A percentile compares a stretch with the other conserved stretches of the same genome.
phyloP scores from a whole-genome alignment of 2,329 filamentous ascomycete species.

The Fusarium tricinctum region DNA sequence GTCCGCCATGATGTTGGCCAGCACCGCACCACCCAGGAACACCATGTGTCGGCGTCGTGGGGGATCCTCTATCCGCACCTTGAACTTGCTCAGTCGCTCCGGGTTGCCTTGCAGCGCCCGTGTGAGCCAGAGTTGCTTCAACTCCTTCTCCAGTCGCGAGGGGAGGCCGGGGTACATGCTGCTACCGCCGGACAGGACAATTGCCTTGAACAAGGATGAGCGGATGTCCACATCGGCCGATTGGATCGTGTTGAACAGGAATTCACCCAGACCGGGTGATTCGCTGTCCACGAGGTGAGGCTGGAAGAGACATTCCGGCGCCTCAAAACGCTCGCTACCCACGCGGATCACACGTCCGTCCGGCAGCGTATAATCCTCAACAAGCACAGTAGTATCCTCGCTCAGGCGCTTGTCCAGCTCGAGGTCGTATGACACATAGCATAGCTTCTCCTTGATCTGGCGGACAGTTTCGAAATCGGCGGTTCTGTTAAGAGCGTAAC shows the following conservation, averaged over 20 bases:
- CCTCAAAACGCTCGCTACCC: slow-evolving; percentile 97
- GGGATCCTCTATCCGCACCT: slow-evolving; percentile 98
- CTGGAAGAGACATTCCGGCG: slow-evolving; percentile 98
- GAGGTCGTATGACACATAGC: slow-evolving; percentile 98
- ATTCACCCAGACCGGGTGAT: slow-evolving; percentile 95
- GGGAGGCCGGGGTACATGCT: slow-evolving; percentile 99
- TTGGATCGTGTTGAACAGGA: slow-evolving; percentile 99
- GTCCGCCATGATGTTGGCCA: slow-evolving; percentile 99
- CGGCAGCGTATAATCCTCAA: slow-evolving; percentile 97
- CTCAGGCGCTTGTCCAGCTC: slow-evolving; percentile 95
- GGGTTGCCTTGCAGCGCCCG: slow-evolving; percentile 91
- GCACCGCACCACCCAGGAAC: slow-evolving; percentile 95
- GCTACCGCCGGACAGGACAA: slow-evolving; percentile 95
- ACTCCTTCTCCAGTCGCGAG: slow-evolving; percentile 94
- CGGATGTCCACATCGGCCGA: slow-evolving; percentile 95
- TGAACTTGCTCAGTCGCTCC: slow-evolving; percentile 97
- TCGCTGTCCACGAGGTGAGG: slow-evolving; percentile 98
- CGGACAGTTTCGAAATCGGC: slow-evolving; percentile 99
- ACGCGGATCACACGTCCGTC: slow-evolving; percentile 97
- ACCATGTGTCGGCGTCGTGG: slow-evolving; percentile 98
- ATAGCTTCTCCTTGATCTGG: slow-evolving; percentile 99
- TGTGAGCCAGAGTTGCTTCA: slow-evolving; percentile 98
- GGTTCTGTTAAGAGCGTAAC: slow-evolving; percentile 97
- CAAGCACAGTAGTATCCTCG: slow-evolving; percentile 96
- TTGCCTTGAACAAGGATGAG: slow-evolving; percentile 94